Conservation (phyloP, 371 early-diverging fungal species). For the Mucor saturninus region DNA sequence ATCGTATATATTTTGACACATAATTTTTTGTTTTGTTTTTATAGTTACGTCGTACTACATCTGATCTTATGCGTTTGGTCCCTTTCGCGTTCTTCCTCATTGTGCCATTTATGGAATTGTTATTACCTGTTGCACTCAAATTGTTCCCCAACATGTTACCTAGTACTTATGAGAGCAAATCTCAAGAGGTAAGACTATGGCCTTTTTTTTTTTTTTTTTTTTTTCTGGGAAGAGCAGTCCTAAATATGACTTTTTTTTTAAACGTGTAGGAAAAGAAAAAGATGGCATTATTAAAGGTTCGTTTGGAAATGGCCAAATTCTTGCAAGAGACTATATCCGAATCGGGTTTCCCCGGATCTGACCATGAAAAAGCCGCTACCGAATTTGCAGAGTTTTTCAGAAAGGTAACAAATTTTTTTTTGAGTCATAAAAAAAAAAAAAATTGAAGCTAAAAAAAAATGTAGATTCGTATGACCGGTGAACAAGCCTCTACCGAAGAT, state of each 20-base stretch:
- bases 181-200: slow-evolving; percentile 67
- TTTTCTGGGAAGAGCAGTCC: neutral
- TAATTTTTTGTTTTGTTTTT: slow-evolving; percentile 1
- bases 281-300: slow-evolving; percentile 83
- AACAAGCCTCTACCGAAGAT: slow-evolving; percentile 82
- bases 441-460: neutral
- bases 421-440: slow-evolving; percentile 9
- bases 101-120: slow-evolving; percentile 94
- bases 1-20: neutral
- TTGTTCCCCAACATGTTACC: slow-evolving; percentile 98
- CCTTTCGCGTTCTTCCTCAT: slow-evolving; percentile 93
- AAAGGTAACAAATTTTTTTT: slow-evolving; percentile 54
- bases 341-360: slow-evolving; percentile 68
- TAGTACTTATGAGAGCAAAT: slow-evolving; percentile 93
- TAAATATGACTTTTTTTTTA: neutral
- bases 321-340: slow-evolving; percentile 95
- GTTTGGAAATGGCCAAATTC: slow-evolving; percentile 94
- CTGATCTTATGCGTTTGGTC: slow-evolving; percentile 87
- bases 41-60: slow-evolving; percentile 83
- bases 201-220: too few species aligned
- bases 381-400: slow-evolving; percentile 84
- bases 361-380: slow-evolving; percentile 65
- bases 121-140: slow-evolving; percentile 89
- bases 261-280: slow-evolving; percentile 86
- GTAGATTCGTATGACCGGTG: slow-evolving; percentile 86